Evolutionary conservation across 352 stramenopile genomes (phyloP), one percentile per base, ranked within the genome.

Genomic region (Pythium aristosporum): DNA sequence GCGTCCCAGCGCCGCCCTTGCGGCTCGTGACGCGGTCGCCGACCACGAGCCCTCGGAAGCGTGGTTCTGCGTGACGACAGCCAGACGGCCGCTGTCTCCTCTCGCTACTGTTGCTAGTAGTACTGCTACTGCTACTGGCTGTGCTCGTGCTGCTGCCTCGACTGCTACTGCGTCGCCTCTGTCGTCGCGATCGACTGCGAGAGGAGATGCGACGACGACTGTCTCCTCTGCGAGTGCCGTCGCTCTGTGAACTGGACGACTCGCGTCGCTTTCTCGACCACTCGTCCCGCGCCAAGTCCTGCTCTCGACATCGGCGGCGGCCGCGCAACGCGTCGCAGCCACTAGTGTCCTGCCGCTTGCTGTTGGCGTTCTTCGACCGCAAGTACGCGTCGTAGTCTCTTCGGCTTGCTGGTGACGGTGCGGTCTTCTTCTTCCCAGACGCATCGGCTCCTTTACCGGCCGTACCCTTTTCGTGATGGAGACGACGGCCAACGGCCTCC

Each of bases 301-400:
- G 48, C 5, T 58, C 49, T n/a, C 54, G 54, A 20, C 42, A 20
- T 4, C 54, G 54, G 3, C 30, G 25, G 8, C 28, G 54, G 13
- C 12, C 54, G 10, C 54, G 54, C 25, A 49, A 15, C 23, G 18
- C 37, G 5, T 58, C 25, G 20, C 12, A 16, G 10, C 21, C 16
- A 23, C 8, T 65, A 15, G 7, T n/a, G 13, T 10, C 34, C 32
- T 36, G 12, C 42, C 30, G 20, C 15, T 47, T 25, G 21, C 9
- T 37, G 11, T 60, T 12, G 10, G 25, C 18, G 56, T 57, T 58
- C 55, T 61, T 55, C 13, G 43, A 32, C 4, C 62, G 25, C 21
- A 67, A 46, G 12, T 86, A 87, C 42, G 68, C 64, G 57, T 89
- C 76, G 44, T 87, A 88, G 44, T 87, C 80, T n/a, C 21, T 55